Base-by-base conservation (phyloP, 164 flowering plant genomes). In the Chimonanthus praecox region DNA sequence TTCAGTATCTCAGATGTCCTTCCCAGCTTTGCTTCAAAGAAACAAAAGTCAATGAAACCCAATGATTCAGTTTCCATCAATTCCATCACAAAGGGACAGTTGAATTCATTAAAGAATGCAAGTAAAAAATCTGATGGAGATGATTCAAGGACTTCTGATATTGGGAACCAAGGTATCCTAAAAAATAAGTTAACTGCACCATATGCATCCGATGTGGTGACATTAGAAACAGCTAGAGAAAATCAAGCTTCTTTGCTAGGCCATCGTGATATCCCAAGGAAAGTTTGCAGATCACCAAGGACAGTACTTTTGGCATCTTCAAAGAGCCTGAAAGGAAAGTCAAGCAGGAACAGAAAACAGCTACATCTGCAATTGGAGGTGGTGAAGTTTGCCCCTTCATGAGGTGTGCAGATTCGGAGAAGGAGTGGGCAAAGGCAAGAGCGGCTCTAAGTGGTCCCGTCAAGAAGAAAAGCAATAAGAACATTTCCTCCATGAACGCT, bases 1-100 rank as follows among this genome's bases (percentile, higher is more conserved):
- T 92, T 94, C 83, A 92, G 88, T 79, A 81, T 91, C 61, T 71
- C 92, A 21, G 80, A 86, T 64, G 80, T 91, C 77, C 68, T 87
- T 54, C 87, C 88, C 1, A 78, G 74, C 47, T 49, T 44, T 54
- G 69, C 70, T 74, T 74, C 71, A 33, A 75, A 20, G 54, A 77
- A 78, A 51, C 81, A 74, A 70, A 82, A 69, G 15, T 20, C 51
- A 33, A 45, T 62, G 47, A 68, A 82, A 71, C 49, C 73, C 10
- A 72, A 64, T 13, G 15, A 15, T 49, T 62, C 7, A 58, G 75
- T 65, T 46, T 60, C 69, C 75, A 47, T 44, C 16, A 48, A 33
- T 48, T 58, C 73, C 49, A 68, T 2, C 10, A 49, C 48, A 15
- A 15, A 45, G 54, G 78, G 61, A 62, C 48, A 49, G 5, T 68